Evolutionary conservation across 495 filamentous ascomycete genomes (phyloP).

Genomic region (Annulohypoxylon nitens): DNA sequence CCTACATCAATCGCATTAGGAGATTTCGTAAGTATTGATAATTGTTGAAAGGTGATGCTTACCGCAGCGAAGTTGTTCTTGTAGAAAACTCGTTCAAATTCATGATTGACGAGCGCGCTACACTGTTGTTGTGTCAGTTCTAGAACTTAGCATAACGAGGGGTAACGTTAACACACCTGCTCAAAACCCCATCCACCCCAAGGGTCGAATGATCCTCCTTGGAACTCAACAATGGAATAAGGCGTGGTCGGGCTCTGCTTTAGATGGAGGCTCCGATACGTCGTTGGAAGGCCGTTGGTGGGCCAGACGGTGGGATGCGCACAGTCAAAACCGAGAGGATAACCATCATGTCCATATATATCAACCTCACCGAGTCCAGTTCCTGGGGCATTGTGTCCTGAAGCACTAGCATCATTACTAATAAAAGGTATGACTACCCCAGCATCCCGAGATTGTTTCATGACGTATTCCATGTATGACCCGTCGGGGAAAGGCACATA

Average conservation of each 20-base stretch:
- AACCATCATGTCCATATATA: slow-evolving; percentile 83
- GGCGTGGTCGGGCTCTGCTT: slow-evolving; percentile 74
- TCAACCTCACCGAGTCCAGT: slow-evolving; percentile 74
- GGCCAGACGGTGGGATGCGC: slow-evolving; percentile 66
- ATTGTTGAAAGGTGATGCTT: slow-evolving; percentile 54
- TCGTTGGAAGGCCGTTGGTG: slow-evolving; percentile 58
- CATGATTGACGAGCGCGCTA: slow-evolving; percentile 70
- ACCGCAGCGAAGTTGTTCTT: slow-evolving; percentile 80
- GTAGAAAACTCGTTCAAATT: slow-evolving; percentile 83
- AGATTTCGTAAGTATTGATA: not conserved
- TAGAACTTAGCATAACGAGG: not conserved
- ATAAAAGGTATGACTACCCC: slow-evolving; percentile 82
- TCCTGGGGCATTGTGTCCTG: slow-evolving; percentile 75
- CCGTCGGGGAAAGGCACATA: slow-evolving; percentile 64
- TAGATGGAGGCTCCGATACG: slow-evolving; percentile 62
- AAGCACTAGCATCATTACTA: slow-evolving; percentile 74
- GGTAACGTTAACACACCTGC: slow-evolving; percentile 45
- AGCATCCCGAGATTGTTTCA: slow-evolving; percentile 74
- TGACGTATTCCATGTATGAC: slow-evolving; percentile 76
- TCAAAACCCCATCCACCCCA: slow-evolving; percentile 79
- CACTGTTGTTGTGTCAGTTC: slow-evolving; percentile 56
- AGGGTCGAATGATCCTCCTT: slow-evolving; percentile 81
- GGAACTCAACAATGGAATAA: slow-evolving; percentile 78
- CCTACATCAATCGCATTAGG: slow-evolving; percentile 37
- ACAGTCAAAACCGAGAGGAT: slow-evolving; percentile 77